Percentiles rank a stretch among this genome's conserved stretches.
These are phyloP conservation scores for Lactarius indigo DNA, from an alignment of 768 basidiomycete species.

Conservation along the genomic window DNA sequence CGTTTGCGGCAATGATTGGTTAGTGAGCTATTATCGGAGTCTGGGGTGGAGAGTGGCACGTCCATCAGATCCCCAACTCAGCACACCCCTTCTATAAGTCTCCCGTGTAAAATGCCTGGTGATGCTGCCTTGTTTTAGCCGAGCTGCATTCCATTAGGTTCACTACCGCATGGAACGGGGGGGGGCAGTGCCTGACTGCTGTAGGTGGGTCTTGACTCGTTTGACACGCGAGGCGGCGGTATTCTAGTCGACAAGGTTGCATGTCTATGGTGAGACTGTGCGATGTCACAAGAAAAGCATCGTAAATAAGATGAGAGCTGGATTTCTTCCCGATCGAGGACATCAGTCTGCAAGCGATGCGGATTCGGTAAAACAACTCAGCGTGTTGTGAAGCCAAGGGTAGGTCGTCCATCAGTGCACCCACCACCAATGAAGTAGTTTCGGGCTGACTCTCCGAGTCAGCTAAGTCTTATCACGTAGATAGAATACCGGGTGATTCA, in stretches of 20 bases:
- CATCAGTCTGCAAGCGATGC: conserved; percentile 88
- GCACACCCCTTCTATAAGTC: conserved; percentile 55
- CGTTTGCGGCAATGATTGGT: conserved; percentile 25
- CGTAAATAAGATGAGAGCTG: conserved; percentile 7
- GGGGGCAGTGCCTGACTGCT: conserved; percentile 3
- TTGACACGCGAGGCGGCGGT: conserved; percentile 19
- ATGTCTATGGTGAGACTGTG: conserved; percentile 11
- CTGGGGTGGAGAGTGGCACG: conserved; percentile 27
- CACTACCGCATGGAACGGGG: conserved; percentile 32
- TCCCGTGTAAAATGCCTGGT: conserved; percentile 44
- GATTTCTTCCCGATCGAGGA: conserved; percentile 85
- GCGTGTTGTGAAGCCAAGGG: conserved; percentile 23
- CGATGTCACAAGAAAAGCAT: not conserved
- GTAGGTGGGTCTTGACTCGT: conserved; percentile 2
- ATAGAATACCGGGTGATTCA: conserved; percentile 53
- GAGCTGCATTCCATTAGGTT: conserved; percentile 64
- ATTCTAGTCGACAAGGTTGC: not conserved
- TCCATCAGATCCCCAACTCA: conserved; percentile 80
- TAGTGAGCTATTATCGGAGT: not conserved
- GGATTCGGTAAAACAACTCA: conserved; percentile 32
- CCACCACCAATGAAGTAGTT: conserved; percentile 36
- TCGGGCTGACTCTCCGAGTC: conserved; percentile 45
- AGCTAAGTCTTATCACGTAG: not conserved
- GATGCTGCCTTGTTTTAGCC: conserved; percentile 49
- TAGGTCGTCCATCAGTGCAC: not conserved